phyloP scores from a whole-genome alignment of 495 filamentous ascomycete species.

The Lasiosphaeria miniovina region DNA sequence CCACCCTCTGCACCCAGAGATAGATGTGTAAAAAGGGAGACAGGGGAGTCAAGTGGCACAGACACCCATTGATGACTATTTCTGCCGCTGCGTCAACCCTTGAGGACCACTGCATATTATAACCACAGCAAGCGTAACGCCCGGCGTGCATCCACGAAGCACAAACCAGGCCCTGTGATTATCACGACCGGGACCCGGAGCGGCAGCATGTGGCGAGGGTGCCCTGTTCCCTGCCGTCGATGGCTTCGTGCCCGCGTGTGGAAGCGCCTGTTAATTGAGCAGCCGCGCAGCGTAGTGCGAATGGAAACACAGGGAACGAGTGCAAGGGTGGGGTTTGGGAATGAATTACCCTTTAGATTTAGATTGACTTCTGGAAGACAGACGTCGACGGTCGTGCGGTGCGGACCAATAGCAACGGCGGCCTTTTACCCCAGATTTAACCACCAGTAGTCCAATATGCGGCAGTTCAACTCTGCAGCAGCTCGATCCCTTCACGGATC shows the following conservation, averaged over 20 bases:
- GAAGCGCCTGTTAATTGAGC: background rate
- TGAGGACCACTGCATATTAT: background rate
- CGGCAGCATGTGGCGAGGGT: background rate
- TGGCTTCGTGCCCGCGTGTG: background rate
- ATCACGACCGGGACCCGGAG: background rate
- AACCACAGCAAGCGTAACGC: background rate
- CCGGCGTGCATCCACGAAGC: background rate
- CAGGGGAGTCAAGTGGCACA: no score
- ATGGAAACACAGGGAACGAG: background rate
- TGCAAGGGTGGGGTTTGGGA: background rate
- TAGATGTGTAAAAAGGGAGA: no score
- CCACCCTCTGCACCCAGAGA: no score
- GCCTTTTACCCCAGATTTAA: constrained; percentile 14
- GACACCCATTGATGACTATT: no score
- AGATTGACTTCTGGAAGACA: background rate
- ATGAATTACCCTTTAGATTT: background rate
- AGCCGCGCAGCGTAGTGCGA: background rate
- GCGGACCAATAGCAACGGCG: background rate
- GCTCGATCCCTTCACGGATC: background rate
- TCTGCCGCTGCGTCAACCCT: no score
- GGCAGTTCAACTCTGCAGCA: constrained; percentile 6
- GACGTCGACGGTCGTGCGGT: background rate
- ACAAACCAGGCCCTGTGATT: background rate
- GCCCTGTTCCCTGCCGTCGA: background rate
- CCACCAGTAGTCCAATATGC: constrained; percentile 11